Conservation (phyloP, 2,329 filamentous ascomycete genomes). For the Monilinia vaccinii-corymbosi region DNA sequence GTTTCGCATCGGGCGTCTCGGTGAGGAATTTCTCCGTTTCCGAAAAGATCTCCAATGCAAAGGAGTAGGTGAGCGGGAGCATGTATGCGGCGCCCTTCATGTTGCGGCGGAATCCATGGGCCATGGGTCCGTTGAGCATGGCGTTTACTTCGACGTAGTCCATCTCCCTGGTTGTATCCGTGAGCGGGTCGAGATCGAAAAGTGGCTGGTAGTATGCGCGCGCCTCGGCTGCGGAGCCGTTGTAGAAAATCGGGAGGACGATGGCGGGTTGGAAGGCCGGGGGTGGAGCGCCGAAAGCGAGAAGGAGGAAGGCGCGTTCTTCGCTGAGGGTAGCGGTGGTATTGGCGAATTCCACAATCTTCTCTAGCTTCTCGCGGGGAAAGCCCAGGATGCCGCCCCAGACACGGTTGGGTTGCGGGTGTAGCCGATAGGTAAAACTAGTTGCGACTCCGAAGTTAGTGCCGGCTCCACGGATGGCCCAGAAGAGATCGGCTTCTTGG, state of each 20-base stretch:
- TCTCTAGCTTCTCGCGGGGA: conserved; percentile 9
- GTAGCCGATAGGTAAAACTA: conserved; percentile 7
- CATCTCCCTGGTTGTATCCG: conserved; percentile 22
- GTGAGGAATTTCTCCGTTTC: conserved; percentile 28
- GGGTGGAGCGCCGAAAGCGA: conserved; percentile 12
- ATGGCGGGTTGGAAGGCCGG: conserved; percentile 1
- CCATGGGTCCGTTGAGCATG: conserved; percentile 25
- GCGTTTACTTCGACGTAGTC: conserved; percentile 30
- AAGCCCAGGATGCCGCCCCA: conserved; percentile 16
- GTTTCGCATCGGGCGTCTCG: conserved; percentile 13
- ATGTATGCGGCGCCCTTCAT: conserved; percentile 11
- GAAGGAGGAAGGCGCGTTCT: conserved; percentile 3
- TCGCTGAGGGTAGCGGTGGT: conserved; percentile 1
- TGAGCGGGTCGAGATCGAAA: conserved; percentile 25
- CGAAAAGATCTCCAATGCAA: conserved; percentile 17
- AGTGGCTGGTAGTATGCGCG: conserved; percentile 25
- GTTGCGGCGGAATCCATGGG: conserved; percentile 11
- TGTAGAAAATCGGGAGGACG: conserved; percentile 27
- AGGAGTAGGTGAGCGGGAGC: conserved; percentile 5
- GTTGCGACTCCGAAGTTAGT: conserved; percentile 1
- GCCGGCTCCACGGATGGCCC: conserved; percentile 32
- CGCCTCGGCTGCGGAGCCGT: conserved; percentile 28
- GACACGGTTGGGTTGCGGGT: conserved; percentile 36
- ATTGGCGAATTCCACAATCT: conserved; percentile 15
- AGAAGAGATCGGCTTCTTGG: conserved; percentile 41